Evolutionary conservation across 352 stramenopile genomes (phyloP), one percentile per base, ranked within the genome.

Genomic region (Phytophthora pseudosyringae): DNA sequence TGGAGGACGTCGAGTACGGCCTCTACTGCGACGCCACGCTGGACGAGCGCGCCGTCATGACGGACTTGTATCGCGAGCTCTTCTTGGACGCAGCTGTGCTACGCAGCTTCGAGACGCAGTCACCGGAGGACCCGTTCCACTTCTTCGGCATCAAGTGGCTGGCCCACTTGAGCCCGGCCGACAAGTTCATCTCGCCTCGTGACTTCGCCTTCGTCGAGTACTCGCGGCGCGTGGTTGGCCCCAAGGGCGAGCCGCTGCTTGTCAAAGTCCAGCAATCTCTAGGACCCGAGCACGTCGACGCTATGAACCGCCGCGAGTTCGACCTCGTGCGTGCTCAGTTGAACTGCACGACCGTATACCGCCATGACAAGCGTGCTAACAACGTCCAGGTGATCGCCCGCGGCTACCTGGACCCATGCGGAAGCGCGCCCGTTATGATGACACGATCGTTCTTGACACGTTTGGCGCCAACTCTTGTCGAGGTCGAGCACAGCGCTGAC

Each of bases 91-190:
- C 73, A 21, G 76, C 76, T 2, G 73, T 84, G 10, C 41, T 84
- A 13, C 50, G 76, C 13, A 67, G 68, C 32, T 80, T 69, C 11
- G 76, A 84, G 33, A 60, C 54, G n/a, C 68, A 80, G 54, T 67
- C 70, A 13, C 57, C 61, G 0, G 63, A 70, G 38, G 70, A 82
- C 16, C 73, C 70, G 29, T 84, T 84, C 69, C 74, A 72, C 26
- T 84, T 81, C 58, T 82, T 84, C 35, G 71, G 71, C 21, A 73
- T 81, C 50, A 81, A 85, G 49, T 85, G 76, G 76, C 57, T 85
- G 35, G 76, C 73, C 1, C 66, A 77, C 32, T 51, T 77, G n/a
- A 75, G 71, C 8, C 68, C 73, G 0, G 71, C 59, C n/a, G 76
- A 79, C 62, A 85, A 83, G 73, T 75, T 82, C 59, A 61, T 82